A percentile compares a stretch with the other conserved stretches of the same genome.
Evolutionary conservation across 495 filamentous ascomycete genomes (phyloP).

Genomic region (Penicillium robsamsonii): DNA sequence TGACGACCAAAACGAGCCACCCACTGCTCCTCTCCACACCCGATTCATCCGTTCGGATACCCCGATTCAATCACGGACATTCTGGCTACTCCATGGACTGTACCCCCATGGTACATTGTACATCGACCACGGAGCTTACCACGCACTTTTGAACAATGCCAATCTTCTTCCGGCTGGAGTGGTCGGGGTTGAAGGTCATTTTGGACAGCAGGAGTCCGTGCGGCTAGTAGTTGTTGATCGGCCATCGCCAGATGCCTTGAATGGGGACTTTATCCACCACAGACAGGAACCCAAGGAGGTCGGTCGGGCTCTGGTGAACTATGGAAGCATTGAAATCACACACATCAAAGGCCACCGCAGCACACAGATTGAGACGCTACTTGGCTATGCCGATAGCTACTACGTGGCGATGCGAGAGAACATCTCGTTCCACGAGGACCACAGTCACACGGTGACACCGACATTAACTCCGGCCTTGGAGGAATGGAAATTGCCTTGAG

Average conservation of each 20-base stretch:
- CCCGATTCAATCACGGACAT: constrained; percentile 87
- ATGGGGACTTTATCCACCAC: constrained; percentile 45
- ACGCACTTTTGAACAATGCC: constrained; percentile 74
- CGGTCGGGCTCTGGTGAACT: constrained; percentile 90
- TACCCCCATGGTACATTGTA: constrained; percentile 86
- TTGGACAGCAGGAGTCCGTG: constrained; percentile 90
- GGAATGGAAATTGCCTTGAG: constrained; percentile 21
- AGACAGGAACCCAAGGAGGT: constrained; percentile 66
- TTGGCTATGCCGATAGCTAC: constrained; percentile 92
- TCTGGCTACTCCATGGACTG: constrained; percentile 97
- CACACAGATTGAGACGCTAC: constrained; percentile 67
- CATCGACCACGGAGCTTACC: constrained; percentile 84
- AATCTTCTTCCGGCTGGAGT: constrained; percentile 90
- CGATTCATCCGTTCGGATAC: constrained; percentile 85
- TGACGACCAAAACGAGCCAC: constrained; percentile 19
- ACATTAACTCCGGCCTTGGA: constrained; percentile 40
- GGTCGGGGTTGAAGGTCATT: constrained; percentile 81
- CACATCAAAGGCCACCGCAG: constrained; percentile 84
- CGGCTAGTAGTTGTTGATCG: constrained; percentile 72
- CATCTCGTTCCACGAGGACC: constrained; percentile 60
- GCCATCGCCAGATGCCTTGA: constrained; percentile 37
- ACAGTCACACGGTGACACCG: constrained; percentile 29
- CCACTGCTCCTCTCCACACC: constrained; percentile 71
- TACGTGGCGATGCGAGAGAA: constrained; percentile 91
- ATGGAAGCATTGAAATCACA: constrained; percentile 76